These are phyloP conservation scores for Brassica napus DNA, from an alignment of 345 rosid species.

Conservation along the genomic window DNA sequence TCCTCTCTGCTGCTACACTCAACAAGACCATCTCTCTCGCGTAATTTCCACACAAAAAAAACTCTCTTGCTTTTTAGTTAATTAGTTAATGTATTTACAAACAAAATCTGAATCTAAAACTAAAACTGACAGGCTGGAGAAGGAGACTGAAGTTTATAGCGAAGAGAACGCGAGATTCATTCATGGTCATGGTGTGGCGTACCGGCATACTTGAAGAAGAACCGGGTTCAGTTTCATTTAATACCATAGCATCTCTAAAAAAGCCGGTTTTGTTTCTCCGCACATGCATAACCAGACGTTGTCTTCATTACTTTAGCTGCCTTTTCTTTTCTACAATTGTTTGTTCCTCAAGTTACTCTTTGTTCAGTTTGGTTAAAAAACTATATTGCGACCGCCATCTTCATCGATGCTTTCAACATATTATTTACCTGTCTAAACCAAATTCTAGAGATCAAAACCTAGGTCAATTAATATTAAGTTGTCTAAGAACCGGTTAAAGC, in stretches of 20 bases:
- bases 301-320: not conserved
- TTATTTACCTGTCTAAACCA: not conserved
- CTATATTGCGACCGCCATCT: not conserved
- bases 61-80: not conserved
- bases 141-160: slow-evolving; percentile 88
- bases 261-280: not conserved
- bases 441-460: not conserved
- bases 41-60: slow-evolving; percentile 38
- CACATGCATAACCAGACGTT: not conserved
- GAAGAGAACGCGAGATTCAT: slow-evolving; percentile 90
- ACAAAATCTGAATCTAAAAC: not conserved
- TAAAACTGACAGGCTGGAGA: slow-evolving; percentile 57
- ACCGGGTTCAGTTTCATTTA: slow-evolving; percentile 21
- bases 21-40: slow-evolving; percentile 74
- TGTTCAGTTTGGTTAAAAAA: not conserved
- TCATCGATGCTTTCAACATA: not conserved
- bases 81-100: not conserved
- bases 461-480: not conserved
- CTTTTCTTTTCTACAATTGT: not conserved
- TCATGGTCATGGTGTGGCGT: slow-evolving; percentile 87
- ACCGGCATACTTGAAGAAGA: slow-evolving; percentile 49
- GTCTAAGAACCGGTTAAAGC: too few species aligned
- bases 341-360: not conserved
- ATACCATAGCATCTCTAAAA: not conserved
- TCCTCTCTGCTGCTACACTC: slow-evolving; percentile 80